Conservation (phyloP, 805 yeast genomes). For the Pichia sporocuriosa region DNA sequence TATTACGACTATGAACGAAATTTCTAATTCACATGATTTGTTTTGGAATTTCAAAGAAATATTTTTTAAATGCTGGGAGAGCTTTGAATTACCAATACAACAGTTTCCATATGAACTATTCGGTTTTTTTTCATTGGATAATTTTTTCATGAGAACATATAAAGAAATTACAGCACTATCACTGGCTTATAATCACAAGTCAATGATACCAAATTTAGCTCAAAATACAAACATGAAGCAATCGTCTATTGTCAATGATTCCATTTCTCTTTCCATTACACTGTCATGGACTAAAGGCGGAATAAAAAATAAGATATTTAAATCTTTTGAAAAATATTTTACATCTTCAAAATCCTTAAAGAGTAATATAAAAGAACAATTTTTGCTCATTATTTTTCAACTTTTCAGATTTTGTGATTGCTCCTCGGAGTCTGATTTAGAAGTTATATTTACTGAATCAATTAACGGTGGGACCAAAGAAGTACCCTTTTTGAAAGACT, state of each 20-base stretch:
- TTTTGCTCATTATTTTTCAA: constrained; percentile 30
- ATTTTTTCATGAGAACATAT: constrained; percentile 31
- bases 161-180: constrained; percentile 35
- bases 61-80: constrained; percentile 39
- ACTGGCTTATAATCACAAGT: constrained; percentile 24
- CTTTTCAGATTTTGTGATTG: constrained; percentile 37
- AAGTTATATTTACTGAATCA: neutral
- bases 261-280: constrained; percentile 33
- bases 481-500: neutral
- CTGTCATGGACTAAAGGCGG: constrained; percentile 26
- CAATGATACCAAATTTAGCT: constrained; percentile 15
- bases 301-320: constrained; percentile 22
- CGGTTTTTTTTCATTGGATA: constrained; percentile 27
- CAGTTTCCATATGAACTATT: constrained; percentile 38
- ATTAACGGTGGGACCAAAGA: too few relatives aligned
- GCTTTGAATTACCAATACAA: constrained; percentile 25
- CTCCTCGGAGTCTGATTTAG: constrained; percentile 10
- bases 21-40: constrained; percentile 17
- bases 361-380: constrained; percentile 19
- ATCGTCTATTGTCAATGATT: constrained; percentile 17
- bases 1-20: constrained; percentile 19
- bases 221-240: constrained; percentile 6
- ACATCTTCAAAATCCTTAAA: constrained; percentile 10
- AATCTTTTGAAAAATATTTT: constrained; percentile 11
- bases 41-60: constrained; percentile 30